These are phyloP conservation scores for Rhizophlyctis rosea DNA, from an alignment of 192 early-diverging fungal genomes.

Conservation along the genomic window DNA sequence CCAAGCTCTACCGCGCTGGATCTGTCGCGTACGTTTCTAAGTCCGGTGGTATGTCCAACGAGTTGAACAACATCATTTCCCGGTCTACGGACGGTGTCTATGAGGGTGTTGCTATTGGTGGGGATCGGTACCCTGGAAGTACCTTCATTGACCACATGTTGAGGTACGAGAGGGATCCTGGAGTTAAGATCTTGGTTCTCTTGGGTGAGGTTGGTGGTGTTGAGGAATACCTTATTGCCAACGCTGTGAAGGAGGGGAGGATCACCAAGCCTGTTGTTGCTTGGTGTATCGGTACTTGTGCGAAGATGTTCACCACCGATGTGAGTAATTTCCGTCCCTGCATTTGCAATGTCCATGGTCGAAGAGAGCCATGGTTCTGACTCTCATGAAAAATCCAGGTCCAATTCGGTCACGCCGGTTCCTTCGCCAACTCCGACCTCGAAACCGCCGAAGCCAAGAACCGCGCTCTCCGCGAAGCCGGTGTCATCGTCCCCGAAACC, in stretches of 20 bases:
- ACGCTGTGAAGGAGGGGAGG: slow-evolving; percentile 79
- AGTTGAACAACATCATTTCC: slow-evolving; percentile 98
- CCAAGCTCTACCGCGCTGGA: slow-evolving; percentile 94
- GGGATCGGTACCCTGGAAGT: slow-evolving; percentile 96
- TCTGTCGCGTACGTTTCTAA: slow-evolving; percentile 98
- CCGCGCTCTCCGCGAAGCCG: slow-evolving; percentile 75
- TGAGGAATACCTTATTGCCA: slow-evolving; percentile 92
- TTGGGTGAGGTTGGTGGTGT: slow-evolving; percentile 98
- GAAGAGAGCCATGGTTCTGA: background rate
- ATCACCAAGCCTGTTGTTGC: slow-evolving; percentile 99
- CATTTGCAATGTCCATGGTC: background rate
- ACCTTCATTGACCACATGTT: slow-evolving; percentile 98
- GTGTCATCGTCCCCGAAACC: slow-evolving; percentile 89
- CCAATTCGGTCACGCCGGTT: slow-evolving; percentile 98
- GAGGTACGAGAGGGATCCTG: slow-evolving; percentile 89
- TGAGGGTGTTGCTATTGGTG: slow-evolving; percentile 98
- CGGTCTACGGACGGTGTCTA: slow-evolving; percentile 95
- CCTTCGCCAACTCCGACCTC: slow-evolving; percentile 89
- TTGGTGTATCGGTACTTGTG: slow-evolving; percentile 99
- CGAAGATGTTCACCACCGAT: slow-evolving; percentile 97
- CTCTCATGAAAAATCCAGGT: too few species aligned
- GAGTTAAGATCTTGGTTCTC: slow-evolving; percentile 90
- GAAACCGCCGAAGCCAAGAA: slow-evolving; percentile 99
- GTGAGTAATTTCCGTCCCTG: too few species aligned
- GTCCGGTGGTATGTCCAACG: slow-evolving; percentile 99